Conservation (phyloP, 345 rosid genomes). For the Eucalyptus tenuipes region DNA sequence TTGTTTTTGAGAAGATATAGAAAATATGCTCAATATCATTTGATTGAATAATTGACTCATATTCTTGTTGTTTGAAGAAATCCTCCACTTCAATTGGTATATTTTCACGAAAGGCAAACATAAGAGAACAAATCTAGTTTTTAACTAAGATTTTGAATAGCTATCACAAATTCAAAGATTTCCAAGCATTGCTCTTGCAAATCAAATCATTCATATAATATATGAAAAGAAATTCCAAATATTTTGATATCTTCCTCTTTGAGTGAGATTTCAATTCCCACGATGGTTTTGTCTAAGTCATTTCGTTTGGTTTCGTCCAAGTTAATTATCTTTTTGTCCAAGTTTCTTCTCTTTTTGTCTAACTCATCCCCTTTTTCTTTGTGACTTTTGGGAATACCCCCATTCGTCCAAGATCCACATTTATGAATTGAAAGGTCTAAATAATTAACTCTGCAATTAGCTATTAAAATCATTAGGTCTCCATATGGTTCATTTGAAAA, state of each 20-base stretch:
- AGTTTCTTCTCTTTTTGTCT: neutral
- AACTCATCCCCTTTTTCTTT: neutral
- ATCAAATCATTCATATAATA: neutral
- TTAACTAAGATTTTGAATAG: neutral
- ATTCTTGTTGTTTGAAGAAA: neutral
- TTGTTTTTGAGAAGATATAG: neutral
- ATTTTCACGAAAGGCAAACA: neutral
- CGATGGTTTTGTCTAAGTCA: accelerated
- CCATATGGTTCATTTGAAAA: no score
- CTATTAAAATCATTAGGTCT: neutral
- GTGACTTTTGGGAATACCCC: neutral
- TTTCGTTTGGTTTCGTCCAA: neutral
- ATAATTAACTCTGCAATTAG: neutral
- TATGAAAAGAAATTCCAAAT: neutral
- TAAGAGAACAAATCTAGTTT: neutral
- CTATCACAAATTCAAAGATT: neutral
- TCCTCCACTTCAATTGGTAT: neutral
- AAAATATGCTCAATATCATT: neutral
- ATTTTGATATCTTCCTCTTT: neutral
- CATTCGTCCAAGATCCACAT: neutral
- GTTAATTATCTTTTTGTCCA: neutral
- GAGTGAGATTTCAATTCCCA: neutral
- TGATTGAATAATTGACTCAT: neutral
- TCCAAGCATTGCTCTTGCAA: neutral
- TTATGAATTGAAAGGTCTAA: neutral